Evolutionary conservation across 116 monocot genomes (phyloP).

Genomic region (Phalaenopsis hybrid): DNA sequence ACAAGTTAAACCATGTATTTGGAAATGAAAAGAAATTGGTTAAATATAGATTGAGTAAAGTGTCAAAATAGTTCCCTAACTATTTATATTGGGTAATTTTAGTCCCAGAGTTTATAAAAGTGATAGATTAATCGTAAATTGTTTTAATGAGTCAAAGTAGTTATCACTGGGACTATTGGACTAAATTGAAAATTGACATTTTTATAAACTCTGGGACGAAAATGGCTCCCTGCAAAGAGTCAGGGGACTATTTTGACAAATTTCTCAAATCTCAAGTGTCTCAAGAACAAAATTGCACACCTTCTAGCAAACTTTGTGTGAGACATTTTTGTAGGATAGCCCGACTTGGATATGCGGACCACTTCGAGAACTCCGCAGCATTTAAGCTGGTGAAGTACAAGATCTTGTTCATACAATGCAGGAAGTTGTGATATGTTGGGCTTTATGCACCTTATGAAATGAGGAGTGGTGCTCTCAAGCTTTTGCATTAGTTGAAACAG

Average conservation of each 20-base stretch:
- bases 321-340: constrained; percentile 86
- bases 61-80: no score
- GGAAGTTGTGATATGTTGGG: constrained; percentile 76
- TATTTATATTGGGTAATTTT: no score
- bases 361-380: constrained; percentile 96
- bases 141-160: no score
- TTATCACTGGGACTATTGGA: no score
- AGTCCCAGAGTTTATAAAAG: no score
- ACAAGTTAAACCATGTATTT: not conserved
- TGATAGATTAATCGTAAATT: no score
- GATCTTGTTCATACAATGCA: constrained; percentile 67
- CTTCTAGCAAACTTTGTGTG: constrained; percentile 91
- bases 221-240: no score
- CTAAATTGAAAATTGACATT: no score
- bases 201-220: no score
- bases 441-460: constrained; percentile 92
- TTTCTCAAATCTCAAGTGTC: not conserved
- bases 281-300: constrained; percentile 20
- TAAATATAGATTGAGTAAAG: not conserved
- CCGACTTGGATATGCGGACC: constrained; percentile 85
- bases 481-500: constrained; percentile 93
- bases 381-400: constrained; percentile 77
- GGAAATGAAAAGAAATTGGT: not conserved
- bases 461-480: constrained; percentile 80
- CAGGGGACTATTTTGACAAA: no score